Evolutionary conservation across 2,329 filamentous ascomycete genomes (phyloP).

Genomic region (Boeremia exigua): DNA sequence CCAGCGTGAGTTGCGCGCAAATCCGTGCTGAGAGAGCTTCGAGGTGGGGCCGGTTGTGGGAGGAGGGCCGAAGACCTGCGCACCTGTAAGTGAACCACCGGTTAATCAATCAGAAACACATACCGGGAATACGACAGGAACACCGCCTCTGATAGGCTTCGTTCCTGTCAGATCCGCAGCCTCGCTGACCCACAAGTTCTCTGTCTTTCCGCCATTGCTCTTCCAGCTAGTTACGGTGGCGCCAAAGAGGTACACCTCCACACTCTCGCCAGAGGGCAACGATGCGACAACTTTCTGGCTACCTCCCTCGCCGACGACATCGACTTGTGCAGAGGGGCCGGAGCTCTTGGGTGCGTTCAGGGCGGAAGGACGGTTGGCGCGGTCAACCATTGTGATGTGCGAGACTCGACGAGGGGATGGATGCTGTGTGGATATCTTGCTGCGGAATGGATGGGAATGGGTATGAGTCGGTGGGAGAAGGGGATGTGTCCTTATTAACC

Average conservation of each 20-base stretch:
- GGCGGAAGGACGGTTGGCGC: conserved; percentile 81
- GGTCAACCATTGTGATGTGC: conserved; percentile 70
- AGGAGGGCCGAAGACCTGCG: conserved; percentile 79
- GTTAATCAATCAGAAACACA: conserved; percentile 46
- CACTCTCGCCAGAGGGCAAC: conserved; percentile 83
- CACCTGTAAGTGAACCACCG: conserved; percentile 13
- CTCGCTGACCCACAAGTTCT: conserved; percentile 87
- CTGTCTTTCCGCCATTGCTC: conserved; percentile 70
- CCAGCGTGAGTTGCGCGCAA: conserved; percentile 89
- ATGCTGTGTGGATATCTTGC: conserved; percentile 10
- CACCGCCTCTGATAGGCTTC: conserved; percentile 89
- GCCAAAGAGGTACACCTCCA: conserved; percentile 86
- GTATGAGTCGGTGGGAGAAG: not conserved
- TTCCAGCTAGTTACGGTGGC: conserved; percentile 96
- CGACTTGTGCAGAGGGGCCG: conserved; percentile 70
- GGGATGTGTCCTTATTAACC: not conserved
- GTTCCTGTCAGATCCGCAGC: conserved; percentile 81
- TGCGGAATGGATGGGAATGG: conserved; percentile 6
- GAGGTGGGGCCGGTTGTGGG: conserved; percentile 78
- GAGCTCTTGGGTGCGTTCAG: conserved; percentile 66
- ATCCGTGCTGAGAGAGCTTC: conserved; percentile 88
- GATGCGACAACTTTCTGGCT: conserved; percentile 76
- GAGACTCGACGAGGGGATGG: conserved; percentile 6
- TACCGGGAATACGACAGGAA: conserved; percentile 93
- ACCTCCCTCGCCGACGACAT: conserved; percentile 75